A percentile compares a stretch with the other conserved stretches of the same genome.
phyloP scores from a whole-genome alignment of 768 basidiomycete genomes.

The Mycena capillaripes region DNA sequence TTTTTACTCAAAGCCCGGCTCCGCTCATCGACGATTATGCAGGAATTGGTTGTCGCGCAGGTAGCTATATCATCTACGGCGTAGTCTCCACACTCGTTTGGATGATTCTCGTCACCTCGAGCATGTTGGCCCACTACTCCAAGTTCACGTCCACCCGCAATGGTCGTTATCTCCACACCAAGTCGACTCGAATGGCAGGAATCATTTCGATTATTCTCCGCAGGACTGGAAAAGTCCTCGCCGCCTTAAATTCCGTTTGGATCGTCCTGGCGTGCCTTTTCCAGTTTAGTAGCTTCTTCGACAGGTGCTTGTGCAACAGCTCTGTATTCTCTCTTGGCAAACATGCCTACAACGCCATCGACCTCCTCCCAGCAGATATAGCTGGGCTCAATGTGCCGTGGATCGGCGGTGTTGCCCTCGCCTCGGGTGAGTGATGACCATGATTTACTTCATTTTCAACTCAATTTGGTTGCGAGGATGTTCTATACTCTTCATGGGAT shows the following conservation, averaged over 20 bases:
- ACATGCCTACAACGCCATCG: conserved; percentile 40
- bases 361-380: conserved; percentile 7
- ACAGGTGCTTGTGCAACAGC: conserved; percentile 43
- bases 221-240: conserved; percentile 39
- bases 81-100: conserved; percentile 49
- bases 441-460: not conserved
- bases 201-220: conserved; percentile 37
- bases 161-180: conserved; percentile 28
- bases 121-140: conserved; percentile 41
- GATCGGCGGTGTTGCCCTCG: conserved; percentile 26
- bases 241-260: conserved; percentile 40
- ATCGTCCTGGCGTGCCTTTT: conserved; percentile 42
- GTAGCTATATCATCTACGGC: conserved; percentile 47
- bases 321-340: conserved; percentile 37
- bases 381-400: conserved; percentile 19
- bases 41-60: conserved; percentile 52
- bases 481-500: conserved; percentile 21
- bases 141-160: conserved; percentile 23
- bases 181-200: conserved; percentile 46
- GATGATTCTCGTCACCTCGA: conserved; percentile 47
- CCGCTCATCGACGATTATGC: not conserved
- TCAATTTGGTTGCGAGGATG: conserved; percentile 13
- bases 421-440: not conserved
- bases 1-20: no score
- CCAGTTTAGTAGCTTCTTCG: conserved; percentile 41